A percentile compares a stretch with the other conserved stretches of the same genome.
Conservation (phyloP, 805 yeast species). For the Kuraishia ogatae region DNA sequence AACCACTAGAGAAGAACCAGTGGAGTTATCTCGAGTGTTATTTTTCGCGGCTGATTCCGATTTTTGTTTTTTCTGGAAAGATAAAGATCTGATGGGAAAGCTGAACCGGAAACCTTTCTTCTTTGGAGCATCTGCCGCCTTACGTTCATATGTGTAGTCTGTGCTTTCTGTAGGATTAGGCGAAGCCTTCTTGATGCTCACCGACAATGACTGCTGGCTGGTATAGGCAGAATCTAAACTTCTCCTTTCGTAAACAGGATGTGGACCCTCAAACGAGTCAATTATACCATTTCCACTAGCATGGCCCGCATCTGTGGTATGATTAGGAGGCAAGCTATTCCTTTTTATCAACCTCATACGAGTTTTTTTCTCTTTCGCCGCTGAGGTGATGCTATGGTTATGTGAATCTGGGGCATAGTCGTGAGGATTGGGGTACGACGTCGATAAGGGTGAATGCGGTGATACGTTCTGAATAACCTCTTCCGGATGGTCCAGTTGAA, state of each 20-base stretch:
- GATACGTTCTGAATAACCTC: conserved; percentile 23
- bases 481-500: conserved; percentile 35
- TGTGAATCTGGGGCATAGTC: background rate
- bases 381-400: background rate
- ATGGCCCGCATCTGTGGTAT: background rate
- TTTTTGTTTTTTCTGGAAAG: background rate
- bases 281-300: background rate
- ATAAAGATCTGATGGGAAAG: background rate
- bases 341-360: background rate
- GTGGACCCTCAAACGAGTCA: background rate
- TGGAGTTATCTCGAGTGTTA: background rate
- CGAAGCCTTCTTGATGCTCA: background rate
- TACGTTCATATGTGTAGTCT: background rate
- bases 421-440: conserved; percentile 1
- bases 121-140: background rate
- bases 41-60: background rate
- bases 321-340: background rate
- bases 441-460: conserved; percentile 1
- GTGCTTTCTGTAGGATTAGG: background rate
- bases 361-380: background rate
- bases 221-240: background rate
- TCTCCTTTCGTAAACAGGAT: background rate
- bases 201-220: background rate
- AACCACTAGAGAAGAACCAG: background rate
- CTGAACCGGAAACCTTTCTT: background rate